A percentile compares a stretch with the other conserved stretches of the same genome.
phyloP scores from a whole-genome alignment of 2,329 filamentous ascomycete genomes.

The Mollisia scopiformis region DNA sequence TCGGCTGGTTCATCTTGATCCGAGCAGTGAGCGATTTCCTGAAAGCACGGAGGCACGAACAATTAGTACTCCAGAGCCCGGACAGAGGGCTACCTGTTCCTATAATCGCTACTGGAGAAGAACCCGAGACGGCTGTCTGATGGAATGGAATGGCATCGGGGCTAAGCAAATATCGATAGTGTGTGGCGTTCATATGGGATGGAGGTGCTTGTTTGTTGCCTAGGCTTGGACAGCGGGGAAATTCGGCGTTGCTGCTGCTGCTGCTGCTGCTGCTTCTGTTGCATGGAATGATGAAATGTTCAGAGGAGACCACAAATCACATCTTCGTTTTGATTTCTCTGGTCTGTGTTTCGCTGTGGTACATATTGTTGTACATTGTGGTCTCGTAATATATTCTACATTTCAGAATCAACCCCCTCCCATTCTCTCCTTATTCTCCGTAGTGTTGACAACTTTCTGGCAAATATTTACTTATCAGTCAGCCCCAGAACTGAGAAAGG shows the following conservation, averaged over 20 bases:
- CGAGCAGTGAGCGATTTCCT: slow-evolving; percentile 91
- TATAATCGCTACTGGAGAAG: slow-evolving; percentile 85
- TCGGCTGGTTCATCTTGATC: slow-evolving; percentile 97
- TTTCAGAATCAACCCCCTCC: background rate
- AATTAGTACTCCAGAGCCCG: slow-evolving; percentile 89
- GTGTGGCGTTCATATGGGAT: slow-evolving; percentile 16
- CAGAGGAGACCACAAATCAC: background rate
- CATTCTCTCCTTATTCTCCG: background rate
- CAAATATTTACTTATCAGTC: too few species aligned
- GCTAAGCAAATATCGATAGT: background rate
- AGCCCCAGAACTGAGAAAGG: slow-evolving; percentile 64
- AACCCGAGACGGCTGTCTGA: slow-evolving; percentile 75
- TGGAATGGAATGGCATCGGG: background rate
- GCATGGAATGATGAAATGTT: slow-evolving; percentile 2
- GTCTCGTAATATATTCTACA: background rate
- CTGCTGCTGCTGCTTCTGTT: background rate
- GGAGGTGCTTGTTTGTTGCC: background rate
- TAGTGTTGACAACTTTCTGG: too few species aligned
- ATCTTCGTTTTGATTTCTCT: background rate
- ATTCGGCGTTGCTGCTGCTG: slow-evolving; percentile 18
- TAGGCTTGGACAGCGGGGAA: slow-evolving; percentile 8
- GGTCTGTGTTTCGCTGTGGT: background rate
- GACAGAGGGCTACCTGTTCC: slow-evolving; percentile 84
- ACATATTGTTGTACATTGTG: background rate
- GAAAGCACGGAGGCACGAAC: slow-evolving; percentile 85